Conservation (phyloP, 1,139 yeast species). For the Pneumocystis canis region DNA sequence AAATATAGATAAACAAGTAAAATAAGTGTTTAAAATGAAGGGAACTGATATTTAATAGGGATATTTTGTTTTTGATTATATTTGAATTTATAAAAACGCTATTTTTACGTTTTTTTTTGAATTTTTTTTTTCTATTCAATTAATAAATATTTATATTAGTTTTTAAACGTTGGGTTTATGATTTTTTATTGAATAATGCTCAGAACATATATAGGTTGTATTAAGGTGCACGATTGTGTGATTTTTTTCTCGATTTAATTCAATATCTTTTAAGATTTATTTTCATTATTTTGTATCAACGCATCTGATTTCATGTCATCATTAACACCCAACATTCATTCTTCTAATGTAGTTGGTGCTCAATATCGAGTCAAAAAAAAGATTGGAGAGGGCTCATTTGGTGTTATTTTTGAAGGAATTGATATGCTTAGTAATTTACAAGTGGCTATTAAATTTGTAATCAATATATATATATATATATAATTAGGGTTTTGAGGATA, state of each 20-base stretch:
- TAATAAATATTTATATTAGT: background rate
- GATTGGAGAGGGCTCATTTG: conserved; percentile 97
- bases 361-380: conserved; percentile 94
- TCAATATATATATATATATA: no score
- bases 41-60: background rate
- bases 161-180: background rate
- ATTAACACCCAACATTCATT: background rate
- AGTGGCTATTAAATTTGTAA: conserved; percentile 47
- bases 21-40: background rate
- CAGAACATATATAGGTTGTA: background rate
- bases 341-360: conserved; percentile 41
- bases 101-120: background rate
- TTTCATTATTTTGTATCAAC: background rate
- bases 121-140: background rate
- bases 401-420: conserved; percentile 89
- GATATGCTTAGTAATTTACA: conserved; percentile 69
- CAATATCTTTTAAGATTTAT: background rate
- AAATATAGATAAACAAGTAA: background rate
- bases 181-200: background rate
- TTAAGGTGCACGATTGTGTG: background rate
- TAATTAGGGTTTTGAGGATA: conserved; percentile 19
- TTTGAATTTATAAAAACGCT: background rate
- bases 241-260: background rate
- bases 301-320: background rate
- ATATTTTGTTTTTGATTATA: background rate